Conservation (phyloP, 768 basidiomycete species). For the Gyrodon lividus region DNA sequence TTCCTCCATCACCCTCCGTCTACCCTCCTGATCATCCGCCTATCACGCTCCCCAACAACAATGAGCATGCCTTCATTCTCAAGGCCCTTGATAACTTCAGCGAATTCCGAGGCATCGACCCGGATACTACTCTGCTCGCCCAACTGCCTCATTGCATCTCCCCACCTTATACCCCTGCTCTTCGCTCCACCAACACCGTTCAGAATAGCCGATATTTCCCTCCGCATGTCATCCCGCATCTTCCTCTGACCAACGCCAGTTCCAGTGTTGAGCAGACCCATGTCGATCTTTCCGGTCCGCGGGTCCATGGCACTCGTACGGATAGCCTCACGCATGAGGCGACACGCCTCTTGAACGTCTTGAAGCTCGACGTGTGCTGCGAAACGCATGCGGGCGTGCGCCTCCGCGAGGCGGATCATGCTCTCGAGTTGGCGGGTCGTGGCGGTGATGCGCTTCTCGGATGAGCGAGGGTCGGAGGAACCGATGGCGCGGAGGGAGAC, state of each 20-base stretch:
- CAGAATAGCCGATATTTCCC: slow-evolving; percentile 69
- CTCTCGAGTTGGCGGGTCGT: slow-evolving; percentile 97
- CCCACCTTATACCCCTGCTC: slow-evolving; percentile 70
- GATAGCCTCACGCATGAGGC: slow-evolving; percentile 97
- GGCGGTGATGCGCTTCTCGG: slow-evolving; percentile 94
- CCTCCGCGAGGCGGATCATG: slow-evolving; percentile 95
- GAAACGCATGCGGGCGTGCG: slow-evolving; percentile 95
- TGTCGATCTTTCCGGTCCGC: slow-evolving; percentile 94
- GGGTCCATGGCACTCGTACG: slow-evolving; percentile 95
- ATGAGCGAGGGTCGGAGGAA: slow-evolving; percentile 74
- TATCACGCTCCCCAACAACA: slow-evolving; percentile 85
- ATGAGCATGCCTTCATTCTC: slow-evolving; percentile 87
- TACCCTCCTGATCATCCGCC: slow-evolving; percentile 72
- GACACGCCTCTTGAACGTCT: slow-evolving; percentile 87
- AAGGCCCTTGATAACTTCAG: slow-evolving; percentile 70
- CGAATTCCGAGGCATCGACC: slow-evolving; percentile 78
- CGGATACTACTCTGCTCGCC: slow-evolving; percentile 83
- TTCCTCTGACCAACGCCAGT: slow-evolving; percentile 85
- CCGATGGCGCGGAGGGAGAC: slow-evolving; percentile 94
- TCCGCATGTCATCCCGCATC: slow-evolving; percentile 86
- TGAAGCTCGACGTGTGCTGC: slow-evolving; percentile 79
- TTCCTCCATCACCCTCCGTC: slow-evolving; percentile 37
- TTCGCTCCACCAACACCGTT: slow-evolving; percentile 49
- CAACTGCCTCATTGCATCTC: slow-evolving; percentile 74
- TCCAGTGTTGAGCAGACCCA: slow-evolving; percentile 93